phyloP scores from a whole-genome alignment of 345 rosid genomes.

The Lumnitzera littorea region DNA sequence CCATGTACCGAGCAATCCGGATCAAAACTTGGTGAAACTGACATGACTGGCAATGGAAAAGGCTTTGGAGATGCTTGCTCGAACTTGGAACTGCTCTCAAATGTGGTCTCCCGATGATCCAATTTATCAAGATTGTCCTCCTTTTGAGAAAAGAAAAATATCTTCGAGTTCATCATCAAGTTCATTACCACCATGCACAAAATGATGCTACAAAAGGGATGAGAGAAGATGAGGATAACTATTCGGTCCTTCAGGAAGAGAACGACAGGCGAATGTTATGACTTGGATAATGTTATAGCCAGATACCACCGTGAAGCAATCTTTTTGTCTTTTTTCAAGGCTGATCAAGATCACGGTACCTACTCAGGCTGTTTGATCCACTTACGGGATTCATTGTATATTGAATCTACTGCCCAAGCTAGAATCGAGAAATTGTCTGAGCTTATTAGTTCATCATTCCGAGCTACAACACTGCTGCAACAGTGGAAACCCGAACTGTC shows the following conservation, averaged over 20 bases:
- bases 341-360: no score
- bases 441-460: no score
- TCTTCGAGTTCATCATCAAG: constrained; percentile 43
- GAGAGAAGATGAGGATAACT: constrained; percentile 82
- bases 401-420: no score
- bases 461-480: no score
- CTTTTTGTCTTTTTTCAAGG: no score
- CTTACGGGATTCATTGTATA: no score
- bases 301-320: no score
- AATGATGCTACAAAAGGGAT: constrained; percentile 48
- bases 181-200: constrained; percentile 40
- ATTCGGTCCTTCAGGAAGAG: constrained; percentile 62
- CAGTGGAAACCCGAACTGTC: no score
- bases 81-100: constrained; percentile 18
- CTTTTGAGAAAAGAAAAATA: constrained; percentile 52
- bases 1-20: constrained; percentile 56
- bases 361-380: no score
- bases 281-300: constrained; percentile 90
- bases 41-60: constrained; percentile 63
- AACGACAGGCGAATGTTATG: constrained; percentile 70
- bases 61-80: constrained; percentile 39
- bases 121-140: constrained; percentile 78
- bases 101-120: constrained; percentile 63
- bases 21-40: constrained; percentile 77
- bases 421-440: no score